Base-by-base conservation (phyloP, 192 early-diverging fungal species). In the Entophlyctis luteolus region DNA sequence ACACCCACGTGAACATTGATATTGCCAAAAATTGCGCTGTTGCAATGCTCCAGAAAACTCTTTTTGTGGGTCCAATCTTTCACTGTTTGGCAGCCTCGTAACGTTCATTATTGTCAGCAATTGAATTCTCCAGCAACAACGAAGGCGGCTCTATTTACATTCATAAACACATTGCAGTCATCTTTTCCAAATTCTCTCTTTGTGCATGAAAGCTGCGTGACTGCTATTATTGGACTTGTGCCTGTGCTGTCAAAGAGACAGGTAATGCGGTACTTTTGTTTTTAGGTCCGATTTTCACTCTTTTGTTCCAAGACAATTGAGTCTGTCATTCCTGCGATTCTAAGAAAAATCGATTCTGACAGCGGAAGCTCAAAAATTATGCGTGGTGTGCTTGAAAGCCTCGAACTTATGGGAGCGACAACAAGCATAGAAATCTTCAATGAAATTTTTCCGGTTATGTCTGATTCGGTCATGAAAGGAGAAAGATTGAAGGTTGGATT, bases 381-480 rank as follows among this genome's bases (percentile, higher is more conserved):
- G 1, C 42, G 60, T 16, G 45, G 79, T 10, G 53, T 83, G 29
- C 83, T 78, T 77, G 71, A 81, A 31, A 34, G 45, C 4, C 70
- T 85, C 10, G 79, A 77, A 20, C 62, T 73, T 55, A 65, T 81
- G 33, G 77, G 73, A 1, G 59, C 77, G 35, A 79, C 75, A 0
- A 60, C 45, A 14, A 70, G 69, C 31, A n/a, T 23, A 3, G 75
- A 79, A 3, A 63, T 81, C n/a, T 81, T 81, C 35, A 57, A 48
- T 6, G 67, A 75, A 23, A 49, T 79, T 29, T 62, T 66, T 69
- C 59, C 67, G 1, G 14, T 42, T 23, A 8, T 60, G 67, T 20
- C 29, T 5, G 22, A 10, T 4, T 66, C 63, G 23, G 42, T 66
- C 28, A 12, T 66, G 50, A 66, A 55, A 34, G 63, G 63, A 35